A percentile compares a stretch with the other conserved stretches of the same genome.
These are phyloP conservation scores for Leccinum uliginosum DNA, from an alignment of 768 basidiomycete genomes.

Conservation along the genomic window DNA sequence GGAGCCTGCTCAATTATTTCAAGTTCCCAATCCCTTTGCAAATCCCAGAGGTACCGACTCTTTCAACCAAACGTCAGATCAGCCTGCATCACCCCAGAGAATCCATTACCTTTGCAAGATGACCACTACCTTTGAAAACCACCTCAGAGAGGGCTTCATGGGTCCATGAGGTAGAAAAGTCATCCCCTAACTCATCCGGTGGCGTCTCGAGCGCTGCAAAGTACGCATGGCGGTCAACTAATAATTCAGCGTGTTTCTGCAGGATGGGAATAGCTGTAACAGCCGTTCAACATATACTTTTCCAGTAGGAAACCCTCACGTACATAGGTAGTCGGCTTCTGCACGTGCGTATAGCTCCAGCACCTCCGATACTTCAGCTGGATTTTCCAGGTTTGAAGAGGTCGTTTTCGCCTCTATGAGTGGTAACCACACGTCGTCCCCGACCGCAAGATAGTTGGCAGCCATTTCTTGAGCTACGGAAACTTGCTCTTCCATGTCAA, in stretches of 20 bases:
- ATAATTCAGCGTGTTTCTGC: conserved; percentile 61
- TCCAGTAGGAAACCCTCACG: conserved; percentile 28
- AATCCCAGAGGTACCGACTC: conserved; percentile 72
- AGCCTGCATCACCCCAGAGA: conserved; percentile 5
- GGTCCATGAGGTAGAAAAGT: conserved; percentile 63
- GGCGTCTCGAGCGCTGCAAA: conserved; percentile 33
- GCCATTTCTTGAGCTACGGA: conserved; percentile 64
- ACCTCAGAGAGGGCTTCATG: conserved; percentile 49
- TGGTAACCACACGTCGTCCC: conserved; percentile 72
- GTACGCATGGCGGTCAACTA: conserved; percentile 38
- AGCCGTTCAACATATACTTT: conserved; percentile 15
- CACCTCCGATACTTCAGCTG: conserved; percentile 49
- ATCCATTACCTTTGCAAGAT: conserved; percentile 56
- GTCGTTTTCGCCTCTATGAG: conserved; percentile 53
- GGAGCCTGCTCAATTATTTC: conserved; percentile 51
- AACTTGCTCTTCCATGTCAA: conserved; percentile 57
- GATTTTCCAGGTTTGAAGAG: conserved; percentile 47
- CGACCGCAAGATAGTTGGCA: conserved; percentile 55
- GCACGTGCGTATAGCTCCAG: conserved; percentile 62
- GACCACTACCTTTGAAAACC: conserved; percentile 51
- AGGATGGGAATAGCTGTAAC: conserved; percentile 70
- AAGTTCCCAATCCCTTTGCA: conserved; percentile 71
- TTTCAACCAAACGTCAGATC: conserved; percentile 29
- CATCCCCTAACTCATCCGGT: conserved; percentile 49
- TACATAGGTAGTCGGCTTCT: conserved; percentile 77